A percentile compares a stretch with the other conserved stretches of the same genome.
These are phyloP conservation scores for Ciborinia camelliae DNA, from an alignment of 2,329 filamentous ascomycete species.

Conservation along the genomic window DNA sequence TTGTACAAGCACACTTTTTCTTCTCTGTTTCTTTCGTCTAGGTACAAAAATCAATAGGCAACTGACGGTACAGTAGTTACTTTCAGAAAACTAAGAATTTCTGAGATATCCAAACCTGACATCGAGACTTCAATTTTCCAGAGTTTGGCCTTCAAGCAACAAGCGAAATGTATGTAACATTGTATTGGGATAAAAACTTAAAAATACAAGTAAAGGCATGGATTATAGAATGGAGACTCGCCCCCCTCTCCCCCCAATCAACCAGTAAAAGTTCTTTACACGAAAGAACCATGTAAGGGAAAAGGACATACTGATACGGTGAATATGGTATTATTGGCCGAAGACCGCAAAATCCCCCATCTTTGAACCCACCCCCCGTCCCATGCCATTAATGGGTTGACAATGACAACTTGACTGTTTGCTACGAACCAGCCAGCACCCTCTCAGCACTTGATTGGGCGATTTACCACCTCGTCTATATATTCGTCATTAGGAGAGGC, in stretches of 20 bases:
- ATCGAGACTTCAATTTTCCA: background rate
- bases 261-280: background rate
- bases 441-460: conserved; percentile 34
- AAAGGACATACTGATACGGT: background rate
- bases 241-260: background rate
- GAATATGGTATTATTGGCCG: conserved; percentile 1
- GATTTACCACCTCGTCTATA: background rate
- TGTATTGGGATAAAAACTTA: background rate
- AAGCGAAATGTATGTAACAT: too few relatives aligned
- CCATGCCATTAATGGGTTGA: background rate
- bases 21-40: background rate
- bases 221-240: too few relatives aligned
- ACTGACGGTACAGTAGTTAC: too few relatives aligned
- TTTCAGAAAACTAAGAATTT: background rate
- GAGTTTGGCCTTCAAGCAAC: background rate
- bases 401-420: too few relatives aligned
- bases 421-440: conserved; percentile 13
- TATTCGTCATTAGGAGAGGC: conserved; percentile 1
- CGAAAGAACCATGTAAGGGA: conserved; percentile 1
- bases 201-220: conserved; percentile 6
- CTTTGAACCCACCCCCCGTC: conserved; percentile 9
- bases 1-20: background rate
- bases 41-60: too few relatives aligned
- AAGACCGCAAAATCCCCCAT: conserved; percentile 10
- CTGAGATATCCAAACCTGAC: background rate